A percentile compares a stretch with the other conserved stretches of the same genome.
These are phyloP conservation scores for Rhizophora apiculata DNA, from an alignment of 345 rosid species.

Conservation along the genomic window DNA sequence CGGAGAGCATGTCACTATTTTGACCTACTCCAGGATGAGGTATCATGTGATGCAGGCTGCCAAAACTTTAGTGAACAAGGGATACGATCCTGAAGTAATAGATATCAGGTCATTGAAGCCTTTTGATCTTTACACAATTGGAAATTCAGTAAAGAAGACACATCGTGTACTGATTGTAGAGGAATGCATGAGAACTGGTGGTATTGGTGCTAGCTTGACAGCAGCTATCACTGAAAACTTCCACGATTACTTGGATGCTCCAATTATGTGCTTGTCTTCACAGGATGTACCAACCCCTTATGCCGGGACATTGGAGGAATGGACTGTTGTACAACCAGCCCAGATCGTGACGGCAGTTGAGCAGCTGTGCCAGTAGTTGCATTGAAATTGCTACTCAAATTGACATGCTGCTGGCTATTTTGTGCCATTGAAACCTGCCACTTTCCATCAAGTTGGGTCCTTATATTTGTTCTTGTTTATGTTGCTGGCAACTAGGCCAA, in stretches of 20 bases:
- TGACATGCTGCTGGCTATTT: constrained; percentile 15
- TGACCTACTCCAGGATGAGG: constrained; percentile 95
- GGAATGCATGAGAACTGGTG: constrained; percentile 99
- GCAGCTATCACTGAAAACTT: constrained; percentile 90
- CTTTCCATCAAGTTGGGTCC: constrained; percentile 4
- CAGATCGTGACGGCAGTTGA: constrained; percentile 95
- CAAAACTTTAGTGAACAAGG: constrained; percentile 86
- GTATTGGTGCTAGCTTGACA: constrained; percentile 92
- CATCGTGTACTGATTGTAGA: constrained; percentile 91
- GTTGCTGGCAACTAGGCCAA: background rate
- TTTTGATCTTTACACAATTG: constrained; percentile 82
- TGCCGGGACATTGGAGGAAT: constrained; percentile 84
- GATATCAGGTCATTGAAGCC: constrained; percentile 95
- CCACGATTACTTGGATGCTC: constrained; percentile 89
- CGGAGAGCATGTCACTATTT: constrained; percentile 82
- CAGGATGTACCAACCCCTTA: constrained; percentile 97
- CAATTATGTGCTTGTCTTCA: constrained; percentile 88
- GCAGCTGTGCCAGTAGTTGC: constrained; percentile 74
- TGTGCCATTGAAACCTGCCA: constrained; percentile 17
- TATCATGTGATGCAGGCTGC: constrained; percentile 99
- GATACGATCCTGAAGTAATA: constrained; percentile 92
- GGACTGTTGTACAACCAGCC: constrained; percentile 92
- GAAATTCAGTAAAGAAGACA: constrained; percentile 92
- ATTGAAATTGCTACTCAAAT: constrained; percentile 6
- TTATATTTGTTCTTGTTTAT: constrained; percentile 1